Evolutionary conservation across 306 rosid genomes (phyloP).

Genomic region (Pterocarpus macrocarpus): DNA sequence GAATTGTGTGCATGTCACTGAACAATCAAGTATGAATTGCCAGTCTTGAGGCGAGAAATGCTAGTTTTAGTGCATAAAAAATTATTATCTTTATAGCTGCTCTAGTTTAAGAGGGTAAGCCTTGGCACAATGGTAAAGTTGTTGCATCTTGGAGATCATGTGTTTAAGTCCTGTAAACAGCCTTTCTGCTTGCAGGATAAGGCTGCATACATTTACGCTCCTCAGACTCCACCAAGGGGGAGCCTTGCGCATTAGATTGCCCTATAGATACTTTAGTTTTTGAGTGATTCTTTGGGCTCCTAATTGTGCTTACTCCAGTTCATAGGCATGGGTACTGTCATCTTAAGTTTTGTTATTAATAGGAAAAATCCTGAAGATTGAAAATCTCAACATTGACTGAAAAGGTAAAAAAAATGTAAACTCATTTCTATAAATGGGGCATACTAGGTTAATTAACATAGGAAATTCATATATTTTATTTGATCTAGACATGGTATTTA

Average conservation of each 20-base stretch:
- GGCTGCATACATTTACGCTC: no score
- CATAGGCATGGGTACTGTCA: not conserved
- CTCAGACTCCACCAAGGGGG: no score
- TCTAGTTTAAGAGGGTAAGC: not conserved
- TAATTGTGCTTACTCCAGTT: not conserved
- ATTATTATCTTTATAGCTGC: not conserved
- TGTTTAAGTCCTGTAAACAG: no score
- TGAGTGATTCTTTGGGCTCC: constrained; percentile 1
- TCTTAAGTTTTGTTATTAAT: not conserved
- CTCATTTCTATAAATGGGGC: constrained; percentile 2
- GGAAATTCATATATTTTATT: constrained; percentile 23
- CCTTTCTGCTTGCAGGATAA: no score
- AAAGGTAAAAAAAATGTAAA: constrained; percentile 4
- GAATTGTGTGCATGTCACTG: not conserved
- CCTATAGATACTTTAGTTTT: not conserved
- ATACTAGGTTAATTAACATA: constrained; percentile 28
- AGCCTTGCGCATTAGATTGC: no score
- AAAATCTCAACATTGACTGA: constrained; percentile 34
- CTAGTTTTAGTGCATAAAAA: not conserved
- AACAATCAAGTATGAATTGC: not conserved
- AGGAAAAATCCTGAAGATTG: constrained; percentile 10
- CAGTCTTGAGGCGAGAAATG: not conserved
- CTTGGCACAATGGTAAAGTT: no score
- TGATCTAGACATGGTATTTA: constrained; percentile 17
- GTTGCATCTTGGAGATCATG: no score